Evolutionary conservation across 495 filamentous ascomycete genomes (phyloP).

Genomic region (Neurospora sublineolata): DNA sequence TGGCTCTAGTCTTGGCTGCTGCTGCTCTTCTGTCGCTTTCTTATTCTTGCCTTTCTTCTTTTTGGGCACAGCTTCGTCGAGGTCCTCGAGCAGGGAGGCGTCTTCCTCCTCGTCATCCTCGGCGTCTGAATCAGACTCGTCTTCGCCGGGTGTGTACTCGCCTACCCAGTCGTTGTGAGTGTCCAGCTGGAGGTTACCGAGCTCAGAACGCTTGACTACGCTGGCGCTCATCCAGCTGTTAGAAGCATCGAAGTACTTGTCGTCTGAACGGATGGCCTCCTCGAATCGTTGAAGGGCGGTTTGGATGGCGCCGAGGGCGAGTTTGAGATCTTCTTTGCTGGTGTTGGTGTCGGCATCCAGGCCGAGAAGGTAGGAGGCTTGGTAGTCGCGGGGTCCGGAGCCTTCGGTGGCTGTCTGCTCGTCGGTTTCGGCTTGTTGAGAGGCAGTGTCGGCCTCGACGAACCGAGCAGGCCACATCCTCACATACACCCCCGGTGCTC

Average conservation of each 20-base stretch:
- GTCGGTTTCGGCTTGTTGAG: not conserved
- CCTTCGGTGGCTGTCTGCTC: not conserved
- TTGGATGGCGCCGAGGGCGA: slow-evolving; percentile 24
- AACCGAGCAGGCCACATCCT: slow-evolving; percentile 50
- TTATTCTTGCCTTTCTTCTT: slow-evolving; percentile 12
- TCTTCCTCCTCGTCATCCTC: slow-evolving; percentile 20
- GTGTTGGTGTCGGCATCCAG: slow-evolving; percentile 23
- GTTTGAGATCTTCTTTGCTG: slow-evolving; percentile 19
- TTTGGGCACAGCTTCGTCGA: slow-evolving; percentile 10
- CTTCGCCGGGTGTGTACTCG: slow-evolving; percentile 28
- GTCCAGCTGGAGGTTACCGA: slow-evolving; percentile 31
- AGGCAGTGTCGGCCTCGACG: slow-evolving; percentile 11
- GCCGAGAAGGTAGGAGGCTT: slow-evolving; percentile 47
- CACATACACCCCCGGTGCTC: slow-evolving; percentile 32
- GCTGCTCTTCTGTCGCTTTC: not conserved
- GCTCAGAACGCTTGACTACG: slow-evolving; percentile 24
- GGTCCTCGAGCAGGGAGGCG: slow-evolving; percentile 12
- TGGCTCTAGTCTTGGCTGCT: not conserved
- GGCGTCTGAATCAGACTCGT: slow-evolving; percentile 18
- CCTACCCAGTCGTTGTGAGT: slow-evolving; percentile 33
- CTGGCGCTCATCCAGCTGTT: slow-evolving; percentile 36
- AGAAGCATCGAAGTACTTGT: slow-evolving; percentile 36
- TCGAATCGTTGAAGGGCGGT: slow-evolving; percentile 36
- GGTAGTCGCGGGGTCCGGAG: slow-evolving; percentile 26
- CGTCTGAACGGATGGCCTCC: slow-evolving; percentile 30